Evolutionary conservation across 139 green algal genomes (phyloP), one percentile per base, ranked within the genome.

Genomic region (Prasinococcaceae sp.): DNA sequence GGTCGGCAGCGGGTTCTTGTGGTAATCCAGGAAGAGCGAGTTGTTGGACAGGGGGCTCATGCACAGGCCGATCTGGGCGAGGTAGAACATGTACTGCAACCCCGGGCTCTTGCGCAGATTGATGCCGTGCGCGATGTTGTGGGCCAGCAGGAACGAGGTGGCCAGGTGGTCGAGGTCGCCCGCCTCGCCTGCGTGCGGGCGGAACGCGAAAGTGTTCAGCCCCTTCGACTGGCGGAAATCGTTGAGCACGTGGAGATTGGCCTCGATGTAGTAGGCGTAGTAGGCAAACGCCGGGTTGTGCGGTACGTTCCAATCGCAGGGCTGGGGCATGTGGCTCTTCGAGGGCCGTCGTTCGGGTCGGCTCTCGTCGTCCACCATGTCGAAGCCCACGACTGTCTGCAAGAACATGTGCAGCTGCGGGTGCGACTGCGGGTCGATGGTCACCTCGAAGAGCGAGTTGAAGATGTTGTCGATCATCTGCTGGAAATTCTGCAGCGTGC

Each of bases 401-500:
- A 99, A 71, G 67, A 97, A 90, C n/a, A 94, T 66, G 69, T 97
- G 90, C 47, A 99, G 82, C 79, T 96, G 81, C 23, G 92, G 90
- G 74, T 98, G 90, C 6, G 75, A 82, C 32, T 59, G 58, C 19
- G 92, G 92, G 77, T 97, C 78, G 2, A 72, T 38, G n/a, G 92
- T 97, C 27, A 92, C 90, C 71, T 98, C 90, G 60, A 99, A 99
- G 50, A 99, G 79, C 22, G 92, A 90, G 24, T 69, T 46, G 62
- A 99, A 99, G 61, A 99, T 89, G 79, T 99, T 99, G 75, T 90
- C 79, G 40, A 99, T 78, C 71, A 99, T 87, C 71, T 93, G 78
- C 67, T 72, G 62, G 44, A 76, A 76, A 14, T 53, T 66, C 19
- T 68, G 6, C 20, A 76, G 33, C 30, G 83, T 80, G 28, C 80